phyloP scores from a whole-genome alignment of 805 yeast genomes.

The Metschnikowia cerradonensis region DNA sequence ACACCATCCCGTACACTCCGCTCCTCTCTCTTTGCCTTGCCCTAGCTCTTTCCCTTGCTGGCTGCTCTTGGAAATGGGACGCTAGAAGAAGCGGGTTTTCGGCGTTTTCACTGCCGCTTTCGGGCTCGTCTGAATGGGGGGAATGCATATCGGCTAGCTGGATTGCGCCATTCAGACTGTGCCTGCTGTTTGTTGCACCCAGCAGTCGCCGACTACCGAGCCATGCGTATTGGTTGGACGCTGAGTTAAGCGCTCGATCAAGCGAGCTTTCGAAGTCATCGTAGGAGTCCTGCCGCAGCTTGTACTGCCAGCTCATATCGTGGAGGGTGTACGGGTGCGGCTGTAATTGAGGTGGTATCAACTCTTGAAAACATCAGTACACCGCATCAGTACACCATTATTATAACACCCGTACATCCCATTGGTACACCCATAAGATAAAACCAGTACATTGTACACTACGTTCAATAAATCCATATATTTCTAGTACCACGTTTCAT shows the following conservation, averaged over 20 bases:
- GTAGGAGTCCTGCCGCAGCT: constrained; percentile 36
- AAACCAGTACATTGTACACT: neutral
- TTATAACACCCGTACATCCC: neutral
- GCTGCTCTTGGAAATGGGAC: neutral
- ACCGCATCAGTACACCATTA: neutral
- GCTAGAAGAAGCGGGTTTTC: neutral
- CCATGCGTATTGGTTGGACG: constrained; percentile 28
- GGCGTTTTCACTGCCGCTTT: neutral
- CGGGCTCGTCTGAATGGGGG: neutral
- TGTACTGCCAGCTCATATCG: constrained; percentile 1
- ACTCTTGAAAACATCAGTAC: neutral
- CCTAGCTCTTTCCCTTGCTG: no score
- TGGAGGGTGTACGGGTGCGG: neutral
- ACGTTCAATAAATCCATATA: no score
- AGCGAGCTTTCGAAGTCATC: constrained; percentile 64
- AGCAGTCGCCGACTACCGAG: constrained; percentile 25
- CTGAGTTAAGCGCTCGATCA: constrained; percentile 58
- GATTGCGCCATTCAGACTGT: constrained; percentile 1
- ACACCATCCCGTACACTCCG: neutral
- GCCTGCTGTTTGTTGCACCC: constrained; percentile 8
- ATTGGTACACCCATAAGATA: no score
- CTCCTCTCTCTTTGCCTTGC: neutral
- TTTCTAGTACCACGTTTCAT: no score
- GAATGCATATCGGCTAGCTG: neutral
- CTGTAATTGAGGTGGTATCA: neutral